A percentile compares a stretch with the other conserved stretches of the same genome.
Conservation (phyloP, 257 asterid species). For the Przewalskia tangutica region DNA sequence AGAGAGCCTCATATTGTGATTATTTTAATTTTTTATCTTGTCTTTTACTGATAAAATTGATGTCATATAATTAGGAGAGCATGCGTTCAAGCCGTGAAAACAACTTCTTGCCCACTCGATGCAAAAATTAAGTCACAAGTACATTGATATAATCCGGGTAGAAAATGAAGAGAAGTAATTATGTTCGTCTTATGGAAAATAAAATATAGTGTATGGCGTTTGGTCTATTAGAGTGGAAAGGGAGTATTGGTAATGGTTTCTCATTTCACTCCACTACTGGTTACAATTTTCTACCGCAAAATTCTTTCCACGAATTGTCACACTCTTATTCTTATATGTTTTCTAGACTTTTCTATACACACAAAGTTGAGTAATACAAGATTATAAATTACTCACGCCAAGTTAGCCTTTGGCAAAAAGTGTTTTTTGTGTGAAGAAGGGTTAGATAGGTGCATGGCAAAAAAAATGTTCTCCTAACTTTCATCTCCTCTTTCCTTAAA, state of each 20-base stretch:
- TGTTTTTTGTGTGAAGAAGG: constrained; percentile 24
- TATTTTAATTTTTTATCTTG: too few species aligned
- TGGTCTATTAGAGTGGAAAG: background rate
- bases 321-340: constrained; percentile 34
- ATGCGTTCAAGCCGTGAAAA: too few species aligned
- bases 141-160: background rate
- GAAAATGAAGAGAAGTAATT: background rate
- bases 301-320: constrained; percentile 9
- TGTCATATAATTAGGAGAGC: too few species aligned
- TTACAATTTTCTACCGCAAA: background rate
- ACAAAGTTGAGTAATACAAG: constrained; percentile 4
- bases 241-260: background rate
- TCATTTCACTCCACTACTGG: background rate
- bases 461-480: constrained; percentile 86
- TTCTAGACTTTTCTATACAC: background rate
- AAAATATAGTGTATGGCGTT: too few species aligned
- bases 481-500: constrained; percentile 51
- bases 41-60: too few species aligned
- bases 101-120: background rate
- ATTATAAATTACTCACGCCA: constrained; percentile 22
- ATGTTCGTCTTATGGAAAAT: background rate
- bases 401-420: constrained; percentile 31
- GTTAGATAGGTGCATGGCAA: constrained; percentile 36
- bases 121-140: background rate
- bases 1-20: too few species aligned